These are phyloP conservation scores for Erythrobasidium yunnanense DNA, from an alignment of 768 basidiomycete genomes.

Conservation along the genomic window DNA sequence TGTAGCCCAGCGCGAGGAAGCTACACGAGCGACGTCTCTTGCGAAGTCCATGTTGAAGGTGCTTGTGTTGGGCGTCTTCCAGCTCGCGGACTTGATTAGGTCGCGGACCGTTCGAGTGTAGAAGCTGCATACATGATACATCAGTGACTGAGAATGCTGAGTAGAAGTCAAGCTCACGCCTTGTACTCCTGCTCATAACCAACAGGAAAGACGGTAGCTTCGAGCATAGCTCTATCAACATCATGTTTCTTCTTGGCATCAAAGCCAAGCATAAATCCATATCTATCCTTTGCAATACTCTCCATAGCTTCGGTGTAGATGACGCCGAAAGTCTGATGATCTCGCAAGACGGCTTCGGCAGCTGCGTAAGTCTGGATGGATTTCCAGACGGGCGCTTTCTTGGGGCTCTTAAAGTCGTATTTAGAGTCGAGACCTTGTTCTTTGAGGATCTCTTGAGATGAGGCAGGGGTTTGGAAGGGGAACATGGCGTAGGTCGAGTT, in stretches of 20 bases:
- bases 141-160: neutral
- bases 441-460: constrained; percentile 20
- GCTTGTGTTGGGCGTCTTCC: constrained; percentile 40
- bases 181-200: constrained; percentile 6
- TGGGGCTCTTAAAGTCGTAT: neutral
- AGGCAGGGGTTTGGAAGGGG: constrained; percentile 50
- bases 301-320: constrained; percentile 3
- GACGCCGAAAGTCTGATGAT: neutral
- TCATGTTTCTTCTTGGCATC: neutral
- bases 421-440: neutral
- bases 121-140: too few species aligned
- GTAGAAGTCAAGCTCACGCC: neutral
- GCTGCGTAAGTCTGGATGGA: neutral
- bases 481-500: constrained; percentile 64
- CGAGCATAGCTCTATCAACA: neutral
- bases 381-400: neutral
- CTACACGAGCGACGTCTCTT: neutral
- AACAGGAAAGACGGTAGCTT: neutral
- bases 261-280: constrained; percentile 12
- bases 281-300: neutral
- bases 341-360: neutral
- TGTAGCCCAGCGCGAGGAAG: constrained; percentile 45
- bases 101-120: neutral
- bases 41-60: neutral
- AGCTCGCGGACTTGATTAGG: constrained; percentile 42